Evolutionary conservation across 2,329 filamentous ascomycete genomes (phyloP).

Genomic region (Immersiporthe knoxdaviesiana): DNA sequence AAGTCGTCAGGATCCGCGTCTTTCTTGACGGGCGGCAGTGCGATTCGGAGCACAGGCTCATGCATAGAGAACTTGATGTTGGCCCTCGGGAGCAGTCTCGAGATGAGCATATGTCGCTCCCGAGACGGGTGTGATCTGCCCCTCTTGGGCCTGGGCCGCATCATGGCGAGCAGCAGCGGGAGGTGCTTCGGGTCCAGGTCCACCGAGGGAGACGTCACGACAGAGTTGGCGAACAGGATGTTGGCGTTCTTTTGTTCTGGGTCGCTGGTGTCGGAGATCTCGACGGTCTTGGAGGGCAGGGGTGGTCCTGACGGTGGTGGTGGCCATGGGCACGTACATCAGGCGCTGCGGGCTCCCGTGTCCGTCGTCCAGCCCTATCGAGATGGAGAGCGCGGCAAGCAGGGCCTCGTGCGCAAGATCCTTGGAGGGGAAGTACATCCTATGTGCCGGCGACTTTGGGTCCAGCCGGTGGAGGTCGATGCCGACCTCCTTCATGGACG

Average conservation of each 20-base stretch:
- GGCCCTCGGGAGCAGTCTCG: slow-evolving; percentile 88
- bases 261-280: slow-evolving; percentile 72
- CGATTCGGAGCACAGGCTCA: slow-evolving; percentile 89
- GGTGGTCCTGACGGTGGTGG: slow-evolving; percentile 91
- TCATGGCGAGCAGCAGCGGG: slow-evolving; percentile 78
- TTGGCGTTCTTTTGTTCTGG: slow-evolving; percentile 89
- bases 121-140: slow-evolving; percentile 43
- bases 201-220: slow-evolving; percentile 92
- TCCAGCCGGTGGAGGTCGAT: slow-evolving; percentile 91
- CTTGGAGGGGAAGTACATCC: slow-evolving; percentile 95
- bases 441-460: slow-evolving; percentile 88
- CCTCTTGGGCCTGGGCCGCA: slow-evolving; percentile 59
- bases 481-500: slow-evolving; percentile 95
- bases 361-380: slow-evolving; percentile 89
- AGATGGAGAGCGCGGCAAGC: slow-evolving; percentile 88
- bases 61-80: slow-evolving; percentile 96
- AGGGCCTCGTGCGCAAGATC: slow-evolving; percentile 95
- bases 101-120: slow-evolving; percentile 72
- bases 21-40: slow-evolving; percentile 76
- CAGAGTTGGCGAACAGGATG: slow-evolving; percentile 93
- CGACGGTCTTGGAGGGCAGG: slow-evolving; percentile 91
- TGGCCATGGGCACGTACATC: slow-evolving; percentile 95
- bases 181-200: slow-evolving; percentile 92
- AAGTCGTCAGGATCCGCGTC: slow-evolving; percentile 75
- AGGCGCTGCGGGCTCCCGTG: slow-evolving; percentile 82